Base-by-base conservation (phyloP, 2,329 filamentous ascomycete genomes). In the Pestalotiopsis fici region DNA sequence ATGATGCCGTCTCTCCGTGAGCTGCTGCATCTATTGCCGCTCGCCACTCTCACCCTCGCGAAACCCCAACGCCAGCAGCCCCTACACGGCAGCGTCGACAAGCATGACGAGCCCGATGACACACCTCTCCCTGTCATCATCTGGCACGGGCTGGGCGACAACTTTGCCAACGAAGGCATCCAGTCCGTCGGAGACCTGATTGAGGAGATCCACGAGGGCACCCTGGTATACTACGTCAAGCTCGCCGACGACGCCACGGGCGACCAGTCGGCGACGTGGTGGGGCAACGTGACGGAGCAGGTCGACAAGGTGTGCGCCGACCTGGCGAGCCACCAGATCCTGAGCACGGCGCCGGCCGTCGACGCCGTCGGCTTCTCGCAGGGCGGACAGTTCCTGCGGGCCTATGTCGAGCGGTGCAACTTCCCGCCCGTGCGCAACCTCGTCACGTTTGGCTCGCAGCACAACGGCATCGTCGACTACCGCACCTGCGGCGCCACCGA, bases 341-440 rank as follows among this genome's bases (percentile, higher is more conserved):
- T 98, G 18, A 91, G 91, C 66, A 93, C 91, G 6, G 93, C 93
- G 0, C 92, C 93, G 0, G 93, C 91, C 70, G 86, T 98, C 76
- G 96, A 98, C 80, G 95, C 95, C 39, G 83, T 99, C 43, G 96
- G 96, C 31, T 98, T 99, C 84, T 96, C 93, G 15, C 96, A 99
- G 80, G 96, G 96, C 70, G 96, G 96, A 1, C 93, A 97, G 78
- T 98, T 99, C 83, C 87, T 99, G n/a, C 90, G 96, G 68, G 96
- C 87, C 27, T 95, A 97, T 78, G 85, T 97, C 71, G 90, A 99
- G 85, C 88, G 93, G 56, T 99, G 96, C 85, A 96, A 94, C 78
- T 75, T 74, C 39, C 91, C 94, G 0, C 90, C 88, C 3, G 88
- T 97, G 13, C 87, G 89, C 71, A 95, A 88, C 77, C 87, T 98